phyloP scores from a whole-genome alignment of 495 filamentous ascomycete species.

The Delitschia confertaspora region DNA sequence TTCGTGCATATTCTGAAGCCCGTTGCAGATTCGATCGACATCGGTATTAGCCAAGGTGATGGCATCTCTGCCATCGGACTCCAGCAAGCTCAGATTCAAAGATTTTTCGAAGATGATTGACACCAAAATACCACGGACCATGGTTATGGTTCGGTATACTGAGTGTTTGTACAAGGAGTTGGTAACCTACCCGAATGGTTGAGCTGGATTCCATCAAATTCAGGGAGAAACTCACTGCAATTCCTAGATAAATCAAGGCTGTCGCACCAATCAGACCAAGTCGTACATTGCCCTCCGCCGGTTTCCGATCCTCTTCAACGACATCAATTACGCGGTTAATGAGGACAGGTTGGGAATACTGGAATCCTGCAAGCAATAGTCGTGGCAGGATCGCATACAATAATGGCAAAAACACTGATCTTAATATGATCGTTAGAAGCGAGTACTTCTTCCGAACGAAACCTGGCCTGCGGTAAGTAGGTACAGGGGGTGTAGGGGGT shows the following conservation, averaged over 20 bases:
- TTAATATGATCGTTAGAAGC: too few relatives aligned
- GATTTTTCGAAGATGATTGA: slow-evolving; percentile 49
- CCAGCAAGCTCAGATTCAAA: slow-evolving; percentile 37
- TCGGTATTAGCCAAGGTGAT: slow-evolving; percentile 53
- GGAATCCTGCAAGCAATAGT: too few relatives aligned
- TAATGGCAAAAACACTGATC: too few relatives aligned
- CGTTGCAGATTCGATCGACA: slow-evolving; percentile 34
- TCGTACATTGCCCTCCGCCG: slow-evolving; percentile 35
- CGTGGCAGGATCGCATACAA: too few relatives aligned
- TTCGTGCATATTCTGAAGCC: slow-evolving; percentile 35
- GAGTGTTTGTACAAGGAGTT: slow-evolving; percentile 51
- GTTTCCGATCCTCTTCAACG: slow-evolving; percentile 31
- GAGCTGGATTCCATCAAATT: too few relatives aligned
- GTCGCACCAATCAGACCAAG: slow-evolving; percentile 57
- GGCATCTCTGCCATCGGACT: slow-evolving; percentile 42
- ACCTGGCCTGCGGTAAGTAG: too few relatives aligned
- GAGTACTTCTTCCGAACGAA: too few relatives aligned
- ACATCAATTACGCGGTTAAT: slow-evolving; percentile 3
- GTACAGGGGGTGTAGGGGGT: too few relatives aligned
- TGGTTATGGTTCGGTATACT: slow-evolving; percentile 47
- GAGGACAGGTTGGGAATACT: too few relatives aligned
- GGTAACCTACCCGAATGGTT: slow-evolving; percentile 37
- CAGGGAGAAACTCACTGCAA: slow-evolving; percentile 46
- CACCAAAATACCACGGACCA: slow-evolving; percentile 49
- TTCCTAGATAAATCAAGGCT: slow-evolving; percentile 49